A percentile compares a stretch with the other conserved stretches of the same genome.
Conservation (phyloP, 2,329 filamentous ascomycete species). For the Fusarium chuoi region DNA sequence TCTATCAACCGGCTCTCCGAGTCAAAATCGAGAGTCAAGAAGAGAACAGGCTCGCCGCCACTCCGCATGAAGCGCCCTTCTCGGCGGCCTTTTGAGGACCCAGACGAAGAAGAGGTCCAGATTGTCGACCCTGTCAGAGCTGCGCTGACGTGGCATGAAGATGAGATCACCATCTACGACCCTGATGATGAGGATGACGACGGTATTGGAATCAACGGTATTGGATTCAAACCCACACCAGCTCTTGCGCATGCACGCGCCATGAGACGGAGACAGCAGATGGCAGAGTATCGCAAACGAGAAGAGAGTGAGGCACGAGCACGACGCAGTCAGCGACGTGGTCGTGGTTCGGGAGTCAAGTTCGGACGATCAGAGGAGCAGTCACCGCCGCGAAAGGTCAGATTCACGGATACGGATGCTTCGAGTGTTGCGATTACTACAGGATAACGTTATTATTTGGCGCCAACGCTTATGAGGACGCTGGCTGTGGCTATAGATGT, state of each 20-base stretch:
- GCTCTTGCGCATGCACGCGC: conserved; percentile 68
- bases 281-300: conserved; percentile 69
- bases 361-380: conserved; percentile 40
- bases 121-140: conserved; percentile 66
- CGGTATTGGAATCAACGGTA: conserved; percentile 73
- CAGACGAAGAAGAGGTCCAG: conserved; percentile 48
- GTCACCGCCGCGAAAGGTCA: conserved; percentile 48
- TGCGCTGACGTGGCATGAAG: conserved; percentile 73
- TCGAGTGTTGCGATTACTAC: conserved; percentile 46
- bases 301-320: conserved; percentile 70
- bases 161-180: conserved; percentile 75
- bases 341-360: conserved; percentile 46
- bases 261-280: conserved; percentile 68
- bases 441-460: conserved; percentile 38
- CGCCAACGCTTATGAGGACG: not conserved
- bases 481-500: not conserved
- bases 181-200: conserved; percentile 73
- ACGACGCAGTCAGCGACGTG: conserved; percentile 62
- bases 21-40: conserved; percentile 51
- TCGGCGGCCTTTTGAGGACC: conserved; percentile 33
- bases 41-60: conserved; percentile 54
- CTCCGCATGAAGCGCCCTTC: conserved; percentile 44
- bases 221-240: conserved; percentile 73
- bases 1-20: conserved; percentile 54
- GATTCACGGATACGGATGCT: conserved; percentile 54